Evolutionary conservation across 768 basidiomycete genomes (phyloP).

Genomic region (Obba rivulosa): DNA sequence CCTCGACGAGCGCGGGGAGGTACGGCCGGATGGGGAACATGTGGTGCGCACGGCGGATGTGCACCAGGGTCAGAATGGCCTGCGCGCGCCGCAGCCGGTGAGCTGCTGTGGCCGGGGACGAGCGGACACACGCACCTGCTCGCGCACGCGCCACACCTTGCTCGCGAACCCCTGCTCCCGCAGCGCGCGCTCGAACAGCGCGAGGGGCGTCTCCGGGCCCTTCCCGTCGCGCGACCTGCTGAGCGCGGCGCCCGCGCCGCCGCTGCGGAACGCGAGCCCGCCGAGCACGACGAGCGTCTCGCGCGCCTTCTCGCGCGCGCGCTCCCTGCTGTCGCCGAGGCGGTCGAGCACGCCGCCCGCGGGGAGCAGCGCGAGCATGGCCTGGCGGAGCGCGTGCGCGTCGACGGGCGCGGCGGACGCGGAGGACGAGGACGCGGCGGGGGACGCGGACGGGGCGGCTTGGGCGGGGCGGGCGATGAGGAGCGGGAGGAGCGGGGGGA

Average conservation of each 20-base stretch:
- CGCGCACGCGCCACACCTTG: slow-evolving; percentile 82
- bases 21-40: slow-evolving; percentile 80
- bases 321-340: slow-evolving; percentile 72
- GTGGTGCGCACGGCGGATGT: slow-evolving; percentile 65
- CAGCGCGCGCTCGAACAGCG: slow-evolving; percentile 65
- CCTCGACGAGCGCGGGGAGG: slow-evolving; percentile 72
- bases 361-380: slow-evolving; percentile 64
- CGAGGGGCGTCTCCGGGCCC: slow-evolving; percentile 61
- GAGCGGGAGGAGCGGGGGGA: slow-evolving; percentile 62
- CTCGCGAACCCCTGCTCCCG: slow-evolving; percentile 69
- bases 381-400: slow-evolving; percentile 56
- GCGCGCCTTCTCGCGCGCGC: slow-evolving; percentile 65
- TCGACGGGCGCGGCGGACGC: slow-evolving; percentile 45
- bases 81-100: slow-evolving; percentile 8
- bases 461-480: slow-evolving; percentile 37
- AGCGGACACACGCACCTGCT: slow-evolving; percentile 60
- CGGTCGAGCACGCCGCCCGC: slow-evolving; percentile 77
- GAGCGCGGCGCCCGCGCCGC: slow-evolving; percentile 31
- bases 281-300: slow-evolving; percentile 73
- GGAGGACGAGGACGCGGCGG: slow-evolving; percentile 44
- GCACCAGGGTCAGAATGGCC: slow-evolving; percentile 61
- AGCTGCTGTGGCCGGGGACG: no score
- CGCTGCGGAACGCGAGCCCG: slow-evolving; percentile 61
- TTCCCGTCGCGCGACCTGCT: slow-evolving; percentile 50
- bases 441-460: slow-evolving; percentile 24